phyloP scores from a whole-genome alignment of 2,329 filamentous ascomycete species.

The Neonectria hederae region DNA sequence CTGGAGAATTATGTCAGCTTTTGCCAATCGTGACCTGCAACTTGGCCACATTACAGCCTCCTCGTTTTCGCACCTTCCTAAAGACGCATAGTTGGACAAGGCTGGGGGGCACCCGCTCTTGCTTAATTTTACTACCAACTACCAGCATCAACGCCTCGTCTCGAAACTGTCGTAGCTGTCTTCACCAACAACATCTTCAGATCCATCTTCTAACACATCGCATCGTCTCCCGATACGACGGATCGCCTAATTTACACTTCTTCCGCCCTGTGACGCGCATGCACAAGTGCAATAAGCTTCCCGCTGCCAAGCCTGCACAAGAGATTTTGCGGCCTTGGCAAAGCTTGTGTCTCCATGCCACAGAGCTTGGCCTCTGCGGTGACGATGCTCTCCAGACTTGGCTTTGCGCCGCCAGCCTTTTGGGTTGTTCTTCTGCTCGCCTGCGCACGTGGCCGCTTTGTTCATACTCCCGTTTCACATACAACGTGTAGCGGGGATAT shows the following conservation, averaged over 20 bases:
- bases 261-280: constrained; percentile 25
- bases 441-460: neutral
- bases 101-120: neutral
- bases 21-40: neutral
- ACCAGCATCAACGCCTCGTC: neutral
- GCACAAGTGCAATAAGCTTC: constrained; percentile 33
- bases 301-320: constrained; percentile 37
- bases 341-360: constrained; percentile 41
- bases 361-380: constrained; percentile 30
- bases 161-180: neutral
- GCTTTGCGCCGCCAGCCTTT: constrained; percentile 16
- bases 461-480: neutral
- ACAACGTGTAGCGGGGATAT: neutral
- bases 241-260: neutral
- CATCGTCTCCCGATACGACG: neutral
- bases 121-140: neutral
- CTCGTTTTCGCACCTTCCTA: neutral
- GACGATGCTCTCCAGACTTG: constrained; percentile 34
- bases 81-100: neutral
- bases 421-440: neutral
- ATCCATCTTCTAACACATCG: neutral
- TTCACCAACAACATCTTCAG: neutral
- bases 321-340: constrained; percentile 41
- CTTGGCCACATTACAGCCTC: neutral
- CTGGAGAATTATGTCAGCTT: neutral